phyloP scores from a whole-genome alignment of 2,329 filamentous ascomycete species.

The Botrytis tulipae region DNA sequence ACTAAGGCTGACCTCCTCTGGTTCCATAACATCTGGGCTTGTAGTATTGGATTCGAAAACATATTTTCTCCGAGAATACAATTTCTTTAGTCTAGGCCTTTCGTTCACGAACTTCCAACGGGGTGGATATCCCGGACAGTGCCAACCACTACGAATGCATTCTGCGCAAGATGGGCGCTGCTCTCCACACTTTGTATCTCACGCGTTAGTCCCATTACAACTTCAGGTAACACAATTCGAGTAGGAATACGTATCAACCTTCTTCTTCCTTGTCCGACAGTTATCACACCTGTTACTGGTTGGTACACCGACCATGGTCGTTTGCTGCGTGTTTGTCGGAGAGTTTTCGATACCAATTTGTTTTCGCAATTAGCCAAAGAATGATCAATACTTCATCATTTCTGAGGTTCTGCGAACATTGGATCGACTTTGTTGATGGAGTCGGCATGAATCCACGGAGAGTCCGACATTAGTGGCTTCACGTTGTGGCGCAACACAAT shows the following conservation, averaged over 20 bases:
- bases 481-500: neutral
- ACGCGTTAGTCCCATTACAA: neutral
- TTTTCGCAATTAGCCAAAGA: neutral
- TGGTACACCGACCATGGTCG: slow-evolving; percentile 24
- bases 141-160: slow-evolving; percentile 26
- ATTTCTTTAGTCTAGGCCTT: slow-evolving; percentile 13
- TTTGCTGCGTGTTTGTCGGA: neutral
- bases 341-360: neutral
- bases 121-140: slow-evolving; percentile 24
- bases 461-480: neutral
- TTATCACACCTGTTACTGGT: slow-evolving; percentile 26
- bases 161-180: slow-evolving; percentile 25
- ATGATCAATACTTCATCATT: too few species aligned
- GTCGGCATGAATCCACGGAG: neutral
- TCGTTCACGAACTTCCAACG: slow-evolving; percentile 28
- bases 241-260: slow-evolving; percentile 16
- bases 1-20: neutral
- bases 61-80: slow-evolving; percentile 20
- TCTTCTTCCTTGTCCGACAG: slow-evolving; percentile 29
- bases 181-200: slow-evolving; percentile 25
- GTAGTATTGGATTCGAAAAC: slow-evolving; percentile 18
- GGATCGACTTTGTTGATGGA: neutral
- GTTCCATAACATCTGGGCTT: neutral
- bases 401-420: neutral
- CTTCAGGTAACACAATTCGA: neutral